Percentiles rank a stretch among this genome's conserved stretches.
Conservation (phyloP, 2,329 filamentous ascomycete genomes). For the Alternaria solani region DNA sequence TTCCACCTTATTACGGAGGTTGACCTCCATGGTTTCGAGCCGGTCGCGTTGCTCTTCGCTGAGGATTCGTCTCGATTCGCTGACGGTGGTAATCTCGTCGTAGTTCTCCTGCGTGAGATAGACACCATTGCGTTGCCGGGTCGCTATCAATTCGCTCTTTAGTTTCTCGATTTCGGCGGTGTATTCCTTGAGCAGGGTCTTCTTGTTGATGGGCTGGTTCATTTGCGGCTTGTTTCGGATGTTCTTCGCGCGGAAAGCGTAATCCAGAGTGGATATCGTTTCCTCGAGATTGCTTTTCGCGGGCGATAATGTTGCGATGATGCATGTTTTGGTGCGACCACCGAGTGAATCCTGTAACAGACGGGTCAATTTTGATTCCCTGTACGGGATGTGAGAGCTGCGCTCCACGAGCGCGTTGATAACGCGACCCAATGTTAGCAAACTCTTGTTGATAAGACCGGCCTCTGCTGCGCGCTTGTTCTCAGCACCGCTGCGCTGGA, state of each 20-base stretch:
- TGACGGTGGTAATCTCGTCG: slow-evolving; percentile 90
- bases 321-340: slow-evolving; percentile 96
- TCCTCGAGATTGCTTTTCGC: slow-evolving; percentile 96
- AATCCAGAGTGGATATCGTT: slow-evolving; percentile 97
- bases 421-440: slow-evolving; percentile 92
- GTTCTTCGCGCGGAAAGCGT: slow-evolving; percentile 97
- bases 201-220: slow-evolving; percentile 91
- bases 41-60: slow-evolving; percentile 91
- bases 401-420: slow-evolving; percentile 97
- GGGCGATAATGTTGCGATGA: slow-evolving; percentile 95
- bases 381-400: slow-evolving; percentile 85
- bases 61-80: slow-evolving; percentile 88
- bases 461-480: slow-evolving; percentile 97
- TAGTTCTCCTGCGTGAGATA: slow-evolving; percentile 89
- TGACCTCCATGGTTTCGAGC: slow-evolving; percentile 90
- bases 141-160: slow-evolving; percentile 91
- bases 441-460: slow-evolving; percentile 96
- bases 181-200: slow-evolving; percentile 88
- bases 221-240: slow-evolving; percentile 98
- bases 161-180: slow-evolving; percentile 92
- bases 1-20: slow-evolving; percentile 90
- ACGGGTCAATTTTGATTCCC: slow-evolving; percentile 95
- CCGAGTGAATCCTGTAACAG: slow-evolving; percentile 96
- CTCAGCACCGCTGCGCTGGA: slow-evolving; percentile 94
- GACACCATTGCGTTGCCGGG: slow-evolving; percentile 91